These are phyloP conservation scores for Fusarium illudens DNA, from an alignment of 2,329 filamentous ascomycete species.

Conservation along the genomic window DNA sequence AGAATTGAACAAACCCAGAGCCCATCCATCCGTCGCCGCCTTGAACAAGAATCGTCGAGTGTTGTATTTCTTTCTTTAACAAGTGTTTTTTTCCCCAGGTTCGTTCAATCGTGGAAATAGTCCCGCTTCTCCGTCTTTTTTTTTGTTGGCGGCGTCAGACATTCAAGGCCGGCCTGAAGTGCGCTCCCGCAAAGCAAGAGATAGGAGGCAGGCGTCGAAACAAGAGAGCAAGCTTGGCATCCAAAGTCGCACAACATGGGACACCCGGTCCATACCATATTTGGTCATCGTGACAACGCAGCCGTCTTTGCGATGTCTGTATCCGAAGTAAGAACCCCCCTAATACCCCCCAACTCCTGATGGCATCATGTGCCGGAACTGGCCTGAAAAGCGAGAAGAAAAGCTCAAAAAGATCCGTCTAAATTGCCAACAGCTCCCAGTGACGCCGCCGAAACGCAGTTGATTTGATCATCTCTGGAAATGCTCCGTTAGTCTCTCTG, in stretches of 20 bases:
- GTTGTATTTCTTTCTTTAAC: slow-evolving; percentile 29
- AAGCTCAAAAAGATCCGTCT: slow-evolving; percentile 29
- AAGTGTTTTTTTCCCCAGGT: slow-evolving; percentile 12
- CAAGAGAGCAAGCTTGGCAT: slow-evolving; percentile 34
- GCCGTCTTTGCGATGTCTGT: slow-evolving; percentile 26
- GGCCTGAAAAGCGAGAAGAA: slow-evolving; percentile 31
- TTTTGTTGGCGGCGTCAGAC: slow-evolving; percentile 32
- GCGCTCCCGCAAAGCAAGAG: slow-evolving; percentile 26
- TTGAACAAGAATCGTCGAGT: slow-evolving; percentile 29
- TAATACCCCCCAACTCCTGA: slow-evolving; percentile 35
- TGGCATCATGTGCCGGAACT: slow-evolving; percentile 34
- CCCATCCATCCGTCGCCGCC: slow-evolving; percentile 9
- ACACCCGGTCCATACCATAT: slow-evolving; percentile 15
- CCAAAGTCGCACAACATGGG: slow-evolving; percentile 28
- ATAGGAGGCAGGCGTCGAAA: slow-evolving; percentile 32
- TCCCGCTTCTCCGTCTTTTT: slow-evolving; percentile 26
- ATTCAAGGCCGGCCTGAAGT: slow-evolving; percentile 41
- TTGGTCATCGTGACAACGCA: slow-evolving; percentile 23
- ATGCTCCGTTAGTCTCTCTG: slow-evolving; percentile 37
- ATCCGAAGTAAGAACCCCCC: slow-evolving; percentile 28
- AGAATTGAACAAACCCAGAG: slow-evolving; percentile 25
- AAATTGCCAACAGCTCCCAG: slow-evolving; percentile 19
- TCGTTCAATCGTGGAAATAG: slow-evolving; percentile 41
- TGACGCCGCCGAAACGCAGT: slow-evolving; percentile 14
- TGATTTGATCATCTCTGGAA: slow-evolving; percentile 42